These are phyloP conservation scores for Circinella umbellata DNA, from an alignment of 371 early-diverging fungal genomes.

Conservation along the genomic window DNA sequence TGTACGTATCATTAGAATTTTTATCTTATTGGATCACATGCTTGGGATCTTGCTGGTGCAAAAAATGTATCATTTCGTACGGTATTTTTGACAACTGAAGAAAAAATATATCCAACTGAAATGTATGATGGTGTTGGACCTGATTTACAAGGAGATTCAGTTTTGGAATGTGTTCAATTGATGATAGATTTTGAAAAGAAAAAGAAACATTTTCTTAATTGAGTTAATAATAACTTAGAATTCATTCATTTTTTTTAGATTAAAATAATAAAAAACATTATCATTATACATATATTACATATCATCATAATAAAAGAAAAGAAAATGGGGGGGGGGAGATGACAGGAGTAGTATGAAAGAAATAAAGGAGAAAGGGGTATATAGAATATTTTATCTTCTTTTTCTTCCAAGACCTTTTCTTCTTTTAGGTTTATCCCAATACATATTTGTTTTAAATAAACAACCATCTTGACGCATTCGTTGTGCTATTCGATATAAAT, in stretches of 20 bases:
- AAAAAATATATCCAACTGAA: conserved; percentile 29
- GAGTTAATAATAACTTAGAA: neutral
- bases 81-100: conserved; percentile 34
- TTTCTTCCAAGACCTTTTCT: neutral
- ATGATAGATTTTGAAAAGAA: conserved; percentile 31
- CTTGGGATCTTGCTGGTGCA: conserved; percentile 47
- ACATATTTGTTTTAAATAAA: conserved; percentile 51
- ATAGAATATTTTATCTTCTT: neutral
- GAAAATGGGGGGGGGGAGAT: too few species aligned
- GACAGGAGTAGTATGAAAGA: too few species aligned
- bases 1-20: conserved; percentile 41
- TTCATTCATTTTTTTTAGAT: too few species aligned
- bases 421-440: conserved; percentile 5
- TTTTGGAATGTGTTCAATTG: conserved; percentile 31
- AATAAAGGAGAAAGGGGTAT: neutral
- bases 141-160: conserved; percentile 27
- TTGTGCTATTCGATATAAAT: conserved; percentile 64
- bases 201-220: conserved; percentile 12
- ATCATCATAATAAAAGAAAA: too few species aligned
- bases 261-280: too few species aligned
- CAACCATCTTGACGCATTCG: conserved; percentile 50
- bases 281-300: too few species aligned
- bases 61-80: conserved; percentile 41
- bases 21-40: conserved; percentile 40
- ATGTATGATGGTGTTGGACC: conserved; percentile 30